These are phyloP conservation scores for Strigomonas oncopelti DNA, from an alignment of 208 protist genomes.

Conservation along the genomic window DNA sequence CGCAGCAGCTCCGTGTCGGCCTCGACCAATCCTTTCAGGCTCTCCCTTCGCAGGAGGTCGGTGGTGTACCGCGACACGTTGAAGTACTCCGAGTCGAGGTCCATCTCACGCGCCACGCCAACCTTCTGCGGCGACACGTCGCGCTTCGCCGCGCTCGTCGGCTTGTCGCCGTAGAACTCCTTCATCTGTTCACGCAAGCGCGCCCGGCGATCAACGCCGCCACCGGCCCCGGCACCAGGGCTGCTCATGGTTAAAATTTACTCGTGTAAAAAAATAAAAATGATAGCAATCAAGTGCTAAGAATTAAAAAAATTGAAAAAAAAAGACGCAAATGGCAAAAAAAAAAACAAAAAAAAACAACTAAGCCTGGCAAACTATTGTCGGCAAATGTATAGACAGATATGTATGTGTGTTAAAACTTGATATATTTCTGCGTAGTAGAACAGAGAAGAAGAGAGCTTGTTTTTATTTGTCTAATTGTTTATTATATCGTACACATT, in stretches of 20 bases:
- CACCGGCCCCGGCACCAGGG: conserved; percentile 9
- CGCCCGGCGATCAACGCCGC: conserved; percentile 43
- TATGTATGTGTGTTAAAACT: too few relatives aligned
- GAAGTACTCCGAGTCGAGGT: conserved; percentile 85
- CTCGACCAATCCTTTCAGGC: conserved; percentile 74
- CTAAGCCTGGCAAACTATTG: not conserved
- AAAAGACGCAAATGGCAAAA: conserved; percentile 17
- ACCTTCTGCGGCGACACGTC: conserved; percentile 9
- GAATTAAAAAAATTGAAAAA: not conserved
- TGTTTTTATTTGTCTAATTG: too few relatives aligned
- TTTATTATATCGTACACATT: too few relatives aligned
- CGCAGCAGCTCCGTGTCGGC: conserved; percentile 75
- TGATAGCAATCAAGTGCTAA: too few relatives aligned
- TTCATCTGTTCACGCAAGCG: conserved; percentile 73
- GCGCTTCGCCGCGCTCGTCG: not conserved
- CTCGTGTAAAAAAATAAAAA: not conserved
- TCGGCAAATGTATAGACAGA: too few relatives aligned
- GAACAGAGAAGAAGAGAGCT: too few relatives aligned
- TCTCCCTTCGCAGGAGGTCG: conserved; percentile 65
- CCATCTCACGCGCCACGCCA: conserved; percentile 54
- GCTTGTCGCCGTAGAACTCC: conserved; percentile 76
- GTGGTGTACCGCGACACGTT: conserved; percentile 77
- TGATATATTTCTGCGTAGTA: too few relatives aligned
- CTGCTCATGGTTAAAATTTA: not conserved
- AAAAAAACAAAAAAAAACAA: conserved; percentile 1